Conservation (phyloP, 768 basidiomycete genomes). For the Trametes coccinea region DNA sequence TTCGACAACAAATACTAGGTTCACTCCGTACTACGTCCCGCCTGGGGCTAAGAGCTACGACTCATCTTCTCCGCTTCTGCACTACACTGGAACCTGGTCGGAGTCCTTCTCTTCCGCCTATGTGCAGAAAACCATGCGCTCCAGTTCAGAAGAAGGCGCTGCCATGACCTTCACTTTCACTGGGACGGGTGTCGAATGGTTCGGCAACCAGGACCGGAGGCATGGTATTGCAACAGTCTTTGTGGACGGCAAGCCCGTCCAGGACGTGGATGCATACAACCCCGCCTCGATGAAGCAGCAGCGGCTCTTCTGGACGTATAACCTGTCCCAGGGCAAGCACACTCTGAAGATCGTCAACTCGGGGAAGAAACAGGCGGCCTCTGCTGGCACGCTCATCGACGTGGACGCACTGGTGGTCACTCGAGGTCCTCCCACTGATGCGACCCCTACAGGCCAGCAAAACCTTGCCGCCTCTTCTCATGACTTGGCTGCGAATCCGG, state of each 20-base stretch:
- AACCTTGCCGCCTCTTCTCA: constrained; percentile 2
- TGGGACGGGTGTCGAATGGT: constrained; percentile 81
- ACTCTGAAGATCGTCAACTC: constrained; percentile 63
- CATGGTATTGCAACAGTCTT: constrained; percentile 60
- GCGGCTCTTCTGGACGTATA: constrained; percentile 62
- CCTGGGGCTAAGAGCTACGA: constrained; percentile 71
- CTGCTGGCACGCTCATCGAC: constrained; percentile 43
- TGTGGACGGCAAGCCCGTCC: constrained; percentile 53
- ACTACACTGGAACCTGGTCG: constrained; percentile 61
- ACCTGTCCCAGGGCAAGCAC: constrained; percentile 53
- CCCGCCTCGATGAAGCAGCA: constrained; percentile 49
- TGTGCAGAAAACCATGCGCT: constrained; percentile 49
- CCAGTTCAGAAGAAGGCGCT: constrained; percentile 51
- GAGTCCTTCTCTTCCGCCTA: constrained; percentile 53
- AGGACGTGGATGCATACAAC: constrained; percentile 49
- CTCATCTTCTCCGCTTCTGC: constrained; percentile 66
- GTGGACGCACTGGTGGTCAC: constrained; percentile 72
- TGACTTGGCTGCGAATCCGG: constrained; percentile 16
- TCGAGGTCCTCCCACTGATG: constrained; percentile 31
- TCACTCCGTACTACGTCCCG: constrained; percentile 74
- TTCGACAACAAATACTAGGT: constrained; percentile 45
- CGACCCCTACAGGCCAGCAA: background rate
- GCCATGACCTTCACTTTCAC: constrained; percentile 58
- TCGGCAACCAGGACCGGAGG: constrained; percentile 54
- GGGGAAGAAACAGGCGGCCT: constrained; percentile 42